A percentile compares a stretch with the other conserved stretches of the same genome.
These are phyloP conservation scores for Gyrodon lividus DNA, from an alignment of 768 basidiomycete genomes.

Conservation along the genomic window DNA sequence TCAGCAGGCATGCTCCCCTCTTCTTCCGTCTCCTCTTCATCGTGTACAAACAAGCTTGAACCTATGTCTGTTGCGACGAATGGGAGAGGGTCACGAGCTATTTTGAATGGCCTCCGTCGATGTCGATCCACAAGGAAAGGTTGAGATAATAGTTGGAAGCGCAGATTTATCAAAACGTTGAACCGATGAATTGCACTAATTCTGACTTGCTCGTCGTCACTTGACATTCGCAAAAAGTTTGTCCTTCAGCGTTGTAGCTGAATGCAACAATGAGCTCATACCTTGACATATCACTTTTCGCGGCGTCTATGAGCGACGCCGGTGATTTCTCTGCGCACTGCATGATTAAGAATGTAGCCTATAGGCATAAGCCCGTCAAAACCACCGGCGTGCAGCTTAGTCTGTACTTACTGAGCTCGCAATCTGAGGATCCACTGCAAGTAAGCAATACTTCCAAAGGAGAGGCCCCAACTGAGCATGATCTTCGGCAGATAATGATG, in stretches of 20 bases:
- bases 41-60: constrained; percentile 53
- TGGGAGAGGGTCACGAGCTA: constrained; percentile 66
- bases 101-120: constrained; percentile 65
- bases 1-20: constrained; percentile 61
- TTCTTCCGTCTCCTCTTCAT: constrained; percentile 51
- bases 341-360: constrained; percentile 69
- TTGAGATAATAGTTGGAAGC: constrained; percentile 67
- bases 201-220: constrained; percentile 30
- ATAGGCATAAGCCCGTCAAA: not conserved
- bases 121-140: constrained; percentile 57
- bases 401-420: constrained; percentile 48
- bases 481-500: constrained; percentile 48
- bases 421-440: constrained; percentile 38
- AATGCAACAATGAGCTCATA: constrained; percentile 22
- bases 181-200: constrained; percentile 55
- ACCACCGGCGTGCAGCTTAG: not conserved
- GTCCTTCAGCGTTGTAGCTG: not conserved
- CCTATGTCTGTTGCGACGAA: constrained; percentile 79
- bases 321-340: constrained; percentile 67
- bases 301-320: constrained; percentile 43
- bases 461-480: constrained; percentile 50
- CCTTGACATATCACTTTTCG: constrained; percentile 60
- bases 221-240: not conserved
- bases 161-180: constrained; percentile 58
- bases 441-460: constrained; percentile 57